Percentiles rank a stretch among this genome's conserved stretches.
Evolutionary conservation across 2,329 filamentous ascomycete species (phyloP).

Genomic region (Graphilbum fragrans): DNA sequence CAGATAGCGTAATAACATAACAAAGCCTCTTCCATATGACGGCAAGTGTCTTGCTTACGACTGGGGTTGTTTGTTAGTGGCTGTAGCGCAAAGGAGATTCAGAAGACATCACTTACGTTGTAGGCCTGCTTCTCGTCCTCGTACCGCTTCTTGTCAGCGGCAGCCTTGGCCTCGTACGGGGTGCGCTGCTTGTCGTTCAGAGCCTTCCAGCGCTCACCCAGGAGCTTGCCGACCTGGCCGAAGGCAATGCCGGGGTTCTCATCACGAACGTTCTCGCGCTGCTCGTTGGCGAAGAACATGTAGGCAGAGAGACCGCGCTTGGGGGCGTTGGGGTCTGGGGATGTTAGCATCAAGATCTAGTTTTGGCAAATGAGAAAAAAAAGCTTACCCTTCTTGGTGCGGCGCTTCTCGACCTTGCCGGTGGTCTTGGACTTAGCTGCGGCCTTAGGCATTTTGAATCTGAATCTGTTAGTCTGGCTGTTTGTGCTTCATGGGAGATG

Average conservation of each 20-base stretch:
- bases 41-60: slow-evolving; percentile 2
- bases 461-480: slow-evolving; percentile 7
- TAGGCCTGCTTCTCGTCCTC: slow-evolving; percentile 96
- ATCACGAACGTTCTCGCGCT: slow-evolving; percentile 94
- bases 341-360: too few relatives aligned
- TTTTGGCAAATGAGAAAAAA: background rate
- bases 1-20: slow-evolving; percentile 8
- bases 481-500: slow-evolving; percentile 7
- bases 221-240: slow-evolving; percentile 94
- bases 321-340: slow-evolving; percentile 82
- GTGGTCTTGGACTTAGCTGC: slow-evolving; percentile 38
- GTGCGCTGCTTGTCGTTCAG: slow-evolving; percentile 83
- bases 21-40: slow-evolving; percentile 1
- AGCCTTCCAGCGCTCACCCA: slow-evolving; percentile 98
- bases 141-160: slow-evolving; percentile 96
- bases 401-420: slow-evolving; percentile 42
- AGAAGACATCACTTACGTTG: slow-evolving; percentile 49
- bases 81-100: background rate
- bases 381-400: slow-evolving; percentile 47
- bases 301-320: slow-evolving; percentile 99
- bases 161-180: slow-evolving; percentile 95
- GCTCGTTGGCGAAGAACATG: slow-evolving; percentile 99
- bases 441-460: slow-evolving; percentile 46
- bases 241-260: slow-evolving; percentile 98
- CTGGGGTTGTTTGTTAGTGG: background rate